These are phyloP conservation scores for Magnolia sinica DNA, from an alignment of 164 flowering plant species.

Conservation along the genomic window DNA sequence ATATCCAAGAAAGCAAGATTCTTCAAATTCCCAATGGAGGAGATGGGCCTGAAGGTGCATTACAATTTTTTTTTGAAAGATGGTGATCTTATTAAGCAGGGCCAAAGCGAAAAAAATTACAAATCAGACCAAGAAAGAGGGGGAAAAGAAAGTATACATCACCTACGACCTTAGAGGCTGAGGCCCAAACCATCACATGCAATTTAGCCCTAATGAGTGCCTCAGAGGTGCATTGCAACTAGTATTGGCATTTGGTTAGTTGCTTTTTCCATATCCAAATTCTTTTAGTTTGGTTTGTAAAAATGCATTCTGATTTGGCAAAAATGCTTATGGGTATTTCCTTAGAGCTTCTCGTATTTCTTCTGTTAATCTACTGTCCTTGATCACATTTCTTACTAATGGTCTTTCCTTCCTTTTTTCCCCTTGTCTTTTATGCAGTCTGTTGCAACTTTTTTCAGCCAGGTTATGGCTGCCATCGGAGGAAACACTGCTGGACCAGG, in stretches of 20 bases:
- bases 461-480: slow-evolving; percentile 93
- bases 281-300: neutral
- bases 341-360: neutral
- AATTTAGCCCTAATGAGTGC: too few species aligned
- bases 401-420: neutral
- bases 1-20: neutral
- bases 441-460: slow-evolving; percentile 94
- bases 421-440: slow-evolving; percentile 45
- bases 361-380: too few species aligned
- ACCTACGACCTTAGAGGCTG: too few species aligned
- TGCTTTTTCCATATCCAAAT: neutral
- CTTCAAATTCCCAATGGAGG: neutral
- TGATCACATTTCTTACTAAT: neutral
- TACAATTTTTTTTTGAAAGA: neutral
- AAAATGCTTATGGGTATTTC: neutral
- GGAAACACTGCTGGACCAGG: slow-evolving; percentile 99
- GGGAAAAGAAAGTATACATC: too few species aligned
- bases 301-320: neutral
- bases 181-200: too few species aligned
- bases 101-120: too few species aligned
- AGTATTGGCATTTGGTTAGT: too few species aligned
- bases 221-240: too few species aligned
- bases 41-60: neutral
- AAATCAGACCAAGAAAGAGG: too few species aligned
- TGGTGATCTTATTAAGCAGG: too few species aligned